A percentile compares a stretch with the other conserved stretches of the same genome.
Conservation (phyloP, 208 protist species). For the Blechomonas ayalai region DNA sequence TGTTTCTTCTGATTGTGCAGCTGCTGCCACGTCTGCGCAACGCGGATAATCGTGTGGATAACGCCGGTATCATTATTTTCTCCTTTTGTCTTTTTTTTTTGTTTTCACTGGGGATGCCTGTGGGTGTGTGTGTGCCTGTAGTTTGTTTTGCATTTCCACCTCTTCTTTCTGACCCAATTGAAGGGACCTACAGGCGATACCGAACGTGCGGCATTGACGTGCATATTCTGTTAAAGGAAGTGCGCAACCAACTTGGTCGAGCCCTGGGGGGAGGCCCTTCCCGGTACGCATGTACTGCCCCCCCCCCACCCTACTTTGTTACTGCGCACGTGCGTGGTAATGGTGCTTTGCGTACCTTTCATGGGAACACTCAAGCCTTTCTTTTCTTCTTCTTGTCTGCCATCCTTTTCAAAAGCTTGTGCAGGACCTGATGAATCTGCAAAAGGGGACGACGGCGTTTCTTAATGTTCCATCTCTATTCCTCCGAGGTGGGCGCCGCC, state of each 20-base stretch:
- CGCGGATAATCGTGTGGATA: too few species aligned
- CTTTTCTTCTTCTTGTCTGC: background rate
- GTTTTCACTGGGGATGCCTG: background rate
- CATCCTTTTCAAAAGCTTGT: background rate
- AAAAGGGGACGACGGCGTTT: background rate
- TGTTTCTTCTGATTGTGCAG: too few species aligned
- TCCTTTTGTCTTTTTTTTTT: constrained; percentile 1
- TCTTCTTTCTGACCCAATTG: background rate
- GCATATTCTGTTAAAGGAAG: constrained; percentile 5
- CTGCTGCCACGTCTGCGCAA: too few species aligned
- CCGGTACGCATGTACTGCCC: too few species aligned
- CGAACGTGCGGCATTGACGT: too few species aligned
- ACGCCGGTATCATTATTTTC: background rate
- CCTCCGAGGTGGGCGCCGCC: constrained; percentile 44
- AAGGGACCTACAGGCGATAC: too few species aligned
- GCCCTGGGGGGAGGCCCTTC: too few species aligned
- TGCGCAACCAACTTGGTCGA: too few species aligned
- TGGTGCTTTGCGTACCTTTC: too few species aligned
- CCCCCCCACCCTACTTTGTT: too few species aligned
- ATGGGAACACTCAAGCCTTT: too few species aligned
- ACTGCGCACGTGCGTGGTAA: too few species aligned
- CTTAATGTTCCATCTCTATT: constrained; percentile 57
- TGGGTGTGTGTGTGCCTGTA: background rate
- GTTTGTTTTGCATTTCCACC: background rate
- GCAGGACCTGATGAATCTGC: background rate